These are phyloP conservation scores for button mushroom (Agaricus bisporus) DNA, from an alignment of 768 basidiomycete species.

Conservation along the genomic window DNA sequence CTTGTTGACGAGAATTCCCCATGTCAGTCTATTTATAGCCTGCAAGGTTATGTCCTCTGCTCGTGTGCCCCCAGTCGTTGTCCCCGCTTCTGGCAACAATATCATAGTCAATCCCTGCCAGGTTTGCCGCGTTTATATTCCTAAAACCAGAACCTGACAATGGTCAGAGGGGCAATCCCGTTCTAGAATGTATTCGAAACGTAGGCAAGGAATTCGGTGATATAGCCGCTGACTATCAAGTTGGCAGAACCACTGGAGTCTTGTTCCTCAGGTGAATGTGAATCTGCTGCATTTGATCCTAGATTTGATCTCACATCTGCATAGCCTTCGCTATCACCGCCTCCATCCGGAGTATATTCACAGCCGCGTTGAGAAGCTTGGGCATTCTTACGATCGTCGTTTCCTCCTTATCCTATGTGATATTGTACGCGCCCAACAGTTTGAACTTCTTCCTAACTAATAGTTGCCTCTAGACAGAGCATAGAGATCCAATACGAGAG, in stretches of 20 bases:
- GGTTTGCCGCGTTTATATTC: conserved; percentile 25
- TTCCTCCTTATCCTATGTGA: conserved; percentile 89
- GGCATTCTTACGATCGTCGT: conserved; percentile 73
- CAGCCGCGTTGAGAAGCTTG: conserved; percentile 82
- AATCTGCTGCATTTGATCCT: conserved; percentile 3
- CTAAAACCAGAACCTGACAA: not conserved
- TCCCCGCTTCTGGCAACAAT: conserved; percentile 58
- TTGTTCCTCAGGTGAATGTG: conserved; percentile 85
- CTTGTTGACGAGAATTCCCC: not conserved
- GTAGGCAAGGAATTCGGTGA: conserved; percentile 94
- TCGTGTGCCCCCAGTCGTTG: conserved; percentile 50
- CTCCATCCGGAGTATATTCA: conserved; percentile 98
- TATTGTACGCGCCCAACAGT: conserved; percentile 50
- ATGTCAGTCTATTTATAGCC: conserved; percentile 16
- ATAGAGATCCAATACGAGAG: conserved; percentile 87
- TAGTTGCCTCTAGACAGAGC: conserved; percentile 60
- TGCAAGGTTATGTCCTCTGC: conserved; percentile 12
- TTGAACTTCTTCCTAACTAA: not conserved
- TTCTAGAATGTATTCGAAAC: conserved; percentile 82
- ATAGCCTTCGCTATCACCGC: conserved; percentile 87
- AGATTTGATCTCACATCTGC: not conserved
- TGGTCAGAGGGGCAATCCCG: conserved; percentile 74
- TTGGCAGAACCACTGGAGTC: conserved; percentile 89
- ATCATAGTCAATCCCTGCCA: conserved; percentile 60
- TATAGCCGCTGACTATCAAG: conserved; percentile 91